Percentiles rank a stretch among this genome's conserved stretches.
Evolutionary conservation across 75 land plant genomes (phyloP).

Genomic region (Pinus tabuliformis): DNA sequence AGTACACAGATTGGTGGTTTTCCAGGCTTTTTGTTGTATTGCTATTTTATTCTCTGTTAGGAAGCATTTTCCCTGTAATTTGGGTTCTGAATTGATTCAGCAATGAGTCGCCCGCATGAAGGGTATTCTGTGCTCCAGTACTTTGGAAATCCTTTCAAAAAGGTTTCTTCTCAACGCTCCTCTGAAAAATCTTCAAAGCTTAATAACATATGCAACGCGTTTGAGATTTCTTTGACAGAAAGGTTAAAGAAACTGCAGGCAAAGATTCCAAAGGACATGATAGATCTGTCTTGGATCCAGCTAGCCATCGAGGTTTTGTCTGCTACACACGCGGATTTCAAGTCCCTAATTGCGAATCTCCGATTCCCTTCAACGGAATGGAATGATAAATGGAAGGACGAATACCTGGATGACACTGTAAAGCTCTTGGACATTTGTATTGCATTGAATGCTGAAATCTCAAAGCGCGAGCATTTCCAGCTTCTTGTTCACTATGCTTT

Average conservation of each 20-base stretch:
- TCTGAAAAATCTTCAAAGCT: conserved; percentile 21
- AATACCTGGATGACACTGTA: conserved; percentile 63
- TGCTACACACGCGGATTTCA: conserved; percentile 43
- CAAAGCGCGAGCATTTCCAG: conserved; percentile 46
- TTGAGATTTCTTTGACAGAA: conserved; percentile 44
- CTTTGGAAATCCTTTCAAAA: conserved; percentile 60
- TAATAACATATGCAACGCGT: conserved; percentile 20
- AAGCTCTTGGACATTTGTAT: conserved; percentile 73
- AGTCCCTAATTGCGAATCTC: conserved; percentile 49
- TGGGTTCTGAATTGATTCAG: no score
- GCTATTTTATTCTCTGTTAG: no score
- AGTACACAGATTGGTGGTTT: no score
- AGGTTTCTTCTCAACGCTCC: conserved; percentile 35
- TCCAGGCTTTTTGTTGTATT: no score
- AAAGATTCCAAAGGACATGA: conserved; percentile 15
- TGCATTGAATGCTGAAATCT: conserved; percentile 56
- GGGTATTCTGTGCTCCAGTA: conserved; percentile 34
- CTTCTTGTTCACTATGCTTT: conserved; percentile 52
- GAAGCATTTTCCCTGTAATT: no score
- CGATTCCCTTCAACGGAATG: conserved; percentile 64
- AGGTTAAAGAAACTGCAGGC: conserved; percentile 39
- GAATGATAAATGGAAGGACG: conserved; percentile 82
- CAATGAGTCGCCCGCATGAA: conserved; percentile 58
- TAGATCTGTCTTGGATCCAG: conserved; percentile 65
- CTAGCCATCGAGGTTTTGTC: conserved; percentile 42